Conservation (phyloP, 2,329 filamentous ascomycete species). For the Elsinoe arachidis region DNA sequence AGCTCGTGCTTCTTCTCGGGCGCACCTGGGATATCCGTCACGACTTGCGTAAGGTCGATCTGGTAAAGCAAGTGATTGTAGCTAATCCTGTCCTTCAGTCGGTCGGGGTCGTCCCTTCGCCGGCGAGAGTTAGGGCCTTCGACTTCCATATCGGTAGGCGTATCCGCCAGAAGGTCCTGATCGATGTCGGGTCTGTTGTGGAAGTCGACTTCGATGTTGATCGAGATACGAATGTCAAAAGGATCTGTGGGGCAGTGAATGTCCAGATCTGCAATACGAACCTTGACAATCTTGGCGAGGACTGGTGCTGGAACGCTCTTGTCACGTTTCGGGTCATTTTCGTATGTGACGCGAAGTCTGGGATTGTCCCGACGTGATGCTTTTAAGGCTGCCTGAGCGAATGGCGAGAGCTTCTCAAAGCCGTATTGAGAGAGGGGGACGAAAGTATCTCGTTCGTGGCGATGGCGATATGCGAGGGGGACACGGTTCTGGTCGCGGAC, state of each 20-base stretch:
- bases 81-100: slow-evolving; percentile 75
- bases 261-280: slow-evolving; percentile 78
- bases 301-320: slow-evolving; percentile 55
- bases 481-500: slow-evolving; percentile 42
- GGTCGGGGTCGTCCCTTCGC: slow-evolving; percentile 18
- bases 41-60: slow-evolving; percentile 88
- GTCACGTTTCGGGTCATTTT: slow-evolving; percentile 40
- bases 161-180: slow-evolving; percentile 41
- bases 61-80: slow-evolving; percentile 84
- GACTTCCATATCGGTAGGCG: slow-evolving; percentile 36
- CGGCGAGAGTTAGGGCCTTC: slow-evolving; percentile 29
- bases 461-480: slow-evolving; percentile 70
- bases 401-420: slow-evolving; percentile 49
- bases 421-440: slow-evolving; percentile 60
- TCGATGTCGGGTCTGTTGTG: slow-evolving; percentile 49
- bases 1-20: slow-evolving; percentile 66
- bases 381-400: slow-evolving; percentile 31
- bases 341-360: slow-evolving; percentile 46
- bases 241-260: slow-evolving; percentile 67
- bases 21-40: slow-evolving; percentile 35
- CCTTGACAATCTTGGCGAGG: slow-evolving; percentile 81
- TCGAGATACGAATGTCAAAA: slow-evolving; percentile 86
- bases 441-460: slow-evolving; percentile 74
- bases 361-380: slow-evolving; percentile 48
- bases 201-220: slow-evolving; percentile 86